Evolutionary conservation across 371 early-diverging fungal species (phyloP), one percentile per base, ranked within the genome.

Genomic region (Lichtheimia ornata): DNA sequence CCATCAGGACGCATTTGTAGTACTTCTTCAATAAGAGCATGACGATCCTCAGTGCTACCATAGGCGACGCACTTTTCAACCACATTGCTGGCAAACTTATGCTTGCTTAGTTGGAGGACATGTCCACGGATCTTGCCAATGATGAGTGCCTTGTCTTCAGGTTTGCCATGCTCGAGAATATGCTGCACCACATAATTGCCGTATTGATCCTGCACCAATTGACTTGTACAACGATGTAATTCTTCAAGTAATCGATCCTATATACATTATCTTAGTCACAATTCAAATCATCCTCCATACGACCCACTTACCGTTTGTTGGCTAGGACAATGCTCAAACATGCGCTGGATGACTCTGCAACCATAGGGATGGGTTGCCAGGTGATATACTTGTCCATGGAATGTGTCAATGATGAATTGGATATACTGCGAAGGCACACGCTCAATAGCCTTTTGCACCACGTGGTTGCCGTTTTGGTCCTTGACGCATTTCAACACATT

Each of bases 391-490:
- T 99, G 98, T 0, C 97, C 94, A 64, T 96, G 91, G 82, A 99
- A 99, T n/a, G 97, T 92, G 65, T 95, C 91, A 64, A 99, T 95
- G 65, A 99, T 93, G 69, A 98, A 99, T 66, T 91, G 88, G 63
- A 96, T 94, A 69, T 95, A 91, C 61, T 92, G 88, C 5, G 94
- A 85, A 18, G 93, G 92, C 14, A 97, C 92, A 25, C 96, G 88
- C 71, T 99, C 99, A 59, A 99, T 97, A 15, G 97, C 97, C 77
- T 99, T 99, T 74, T 99, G 99, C 51, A 99, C 95, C 12, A 99
- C 99, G 67, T 99, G 99, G 76, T 99, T 99, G 59, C 99, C 99
- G 71, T 99, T 99, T 75, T 99, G 99, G 77, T 99, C 99, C 77
- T 97, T 97, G 59, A 99, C 98, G 65, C 99, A 96, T 71, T 95